Base-by-base conservation (phyloP, 1,284 basidiomycete species). In the Rhodotorula sp. region DNA sequence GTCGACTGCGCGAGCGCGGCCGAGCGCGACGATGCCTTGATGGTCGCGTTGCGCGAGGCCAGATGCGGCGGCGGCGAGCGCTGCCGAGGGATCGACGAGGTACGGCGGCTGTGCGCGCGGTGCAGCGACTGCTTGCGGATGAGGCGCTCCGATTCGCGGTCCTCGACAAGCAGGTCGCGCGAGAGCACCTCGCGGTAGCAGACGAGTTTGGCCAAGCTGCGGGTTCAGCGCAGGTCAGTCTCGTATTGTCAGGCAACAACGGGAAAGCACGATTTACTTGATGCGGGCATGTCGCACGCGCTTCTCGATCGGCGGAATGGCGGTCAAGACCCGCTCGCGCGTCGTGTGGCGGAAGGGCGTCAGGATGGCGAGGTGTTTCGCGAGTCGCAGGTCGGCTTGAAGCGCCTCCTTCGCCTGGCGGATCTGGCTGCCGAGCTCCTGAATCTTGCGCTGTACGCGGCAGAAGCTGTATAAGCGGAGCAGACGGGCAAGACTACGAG, bases 261-360 rank as follows among this genome's bases (percentile, higher is more conserved):
- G 4, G 9, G 0, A 25, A 12, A 8, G 23, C 4, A 9, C 1
- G 12, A 60, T 72, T 48, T 45, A 76, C 76, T 91, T 87, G 69
- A 96, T 84, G 56, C 92, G 87, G 61, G 88, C 83, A 71, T 86
- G 84, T 75, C 87, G 87, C 69, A 97, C 84, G 54, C 87, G 86
- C 76, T 86, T 87, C 13, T 90, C 87, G 7, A 90, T 83, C n/a
- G 82, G 83, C 73, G 89, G 87, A 23, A 93, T 83, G 8, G 88
- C 84, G 44, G 82, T 77, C 42, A 87, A 83, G 49, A 97, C 85
- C 58, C 89, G 86, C 72, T 92, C 91, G 58, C 92, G 87, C 3
- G 93, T 94, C 9, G 89, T 84, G 64, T 87, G 87, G 78, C 90
- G 91, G 81, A 97, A 95, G 3, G 95, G 93, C 13, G 92, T 90